Percentiles rank a stretch among this genome's conserved stretches.
These are phyloP conservation scores for Pulchroboletus neoregius DNA, from an alignment of 1,284 basidiomycete species.

Conservation along the genomic window DNA sequence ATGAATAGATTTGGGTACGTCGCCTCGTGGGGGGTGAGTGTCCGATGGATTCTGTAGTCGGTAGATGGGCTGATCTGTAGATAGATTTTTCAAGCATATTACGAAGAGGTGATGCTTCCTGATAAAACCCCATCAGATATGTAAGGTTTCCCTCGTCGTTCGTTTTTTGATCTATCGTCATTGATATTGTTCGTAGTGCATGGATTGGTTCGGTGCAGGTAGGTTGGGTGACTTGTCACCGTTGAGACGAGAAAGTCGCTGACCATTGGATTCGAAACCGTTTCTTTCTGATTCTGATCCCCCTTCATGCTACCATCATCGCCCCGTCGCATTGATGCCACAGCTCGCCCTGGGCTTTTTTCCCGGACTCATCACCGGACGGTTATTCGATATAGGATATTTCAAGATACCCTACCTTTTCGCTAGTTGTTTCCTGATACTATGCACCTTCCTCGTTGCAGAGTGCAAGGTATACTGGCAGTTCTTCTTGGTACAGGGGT, in stretches of 20 bases:
- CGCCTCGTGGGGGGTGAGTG: conserved; percentile 31
- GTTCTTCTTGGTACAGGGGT: conserved; percentile 47
- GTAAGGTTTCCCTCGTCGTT: conserved; percentile 3
- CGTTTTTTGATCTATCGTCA: not conserved
- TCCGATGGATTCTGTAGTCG: not conserved
- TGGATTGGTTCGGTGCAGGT: conserved; percentile 41
- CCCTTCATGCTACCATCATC: not conserved
- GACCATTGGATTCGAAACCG: not conserved
- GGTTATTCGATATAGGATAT: conserved; percentile 31
- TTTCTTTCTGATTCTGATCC: not conserved
- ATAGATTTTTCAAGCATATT: conserved; percentile 37
- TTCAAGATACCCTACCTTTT: conserved; percentile 34
- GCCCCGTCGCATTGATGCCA: not conserved
- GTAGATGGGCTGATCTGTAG: not conserved
- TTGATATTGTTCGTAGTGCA: conserved; percentile 23
- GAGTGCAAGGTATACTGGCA: conserved; percentile 54
- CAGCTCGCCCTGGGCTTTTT: conserved; percentile 42
- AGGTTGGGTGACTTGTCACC: not conserved
- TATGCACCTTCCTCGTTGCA: conserved; percentile 46
- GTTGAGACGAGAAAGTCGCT: not conserved
- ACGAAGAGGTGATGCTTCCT: conserved; percentile 31
- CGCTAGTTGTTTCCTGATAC: conserved; percentile 40
- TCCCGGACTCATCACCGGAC: conserved; percentile 28
- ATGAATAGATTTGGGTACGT: conserved; percentile 25
- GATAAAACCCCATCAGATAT: conserved; percentile 31